These are phyloP conservation scores for Nicotiana obtusifolia DNA, from an alignment of 257 asterid genomes.

Conservation along the genomic window DNA sequence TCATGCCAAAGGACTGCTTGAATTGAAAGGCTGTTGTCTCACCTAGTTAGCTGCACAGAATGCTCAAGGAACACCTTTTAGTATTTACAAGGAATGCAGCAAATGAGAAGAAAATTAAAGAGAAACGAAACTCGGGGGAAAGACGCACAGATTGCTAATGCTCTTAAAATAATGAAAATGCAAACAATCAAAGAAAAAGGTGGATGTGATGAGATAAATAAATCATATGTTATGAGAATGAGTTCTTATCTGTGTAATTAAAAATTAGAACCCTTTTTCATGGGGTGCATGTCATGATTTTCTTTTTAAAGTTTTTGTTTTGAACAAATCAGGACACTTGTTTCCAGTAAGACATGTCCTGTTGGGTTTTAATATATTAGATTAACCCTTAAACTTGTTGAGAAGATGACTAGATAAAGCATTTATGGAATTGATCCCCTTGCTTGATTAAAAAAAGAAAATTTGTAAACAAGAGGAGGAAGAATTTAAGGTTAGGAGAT, in stretches of 20 bases:
- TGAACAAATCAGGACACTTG: neutral
- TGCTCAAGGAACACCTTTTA: neutral
- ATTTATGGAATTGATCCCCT: neutral
- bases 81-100: neutral
- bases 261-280: conserved; percentile 3
- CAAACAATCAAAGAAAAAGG: neutral
- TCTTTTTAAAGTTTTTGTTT: neutral
- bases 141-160: neutral
- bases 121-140: neutral
- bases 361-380: neutral
- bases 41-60: neutral
- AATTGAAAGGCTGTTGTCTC: neutral
- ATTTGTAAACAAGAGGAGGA: neutral
- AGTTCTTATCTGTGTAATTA: neutral
- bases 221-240: neutral
- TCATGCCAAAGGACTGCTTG: neutral
- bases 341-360: neutral
- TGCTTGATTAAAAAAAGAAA: neutral
- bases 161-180: neutral
- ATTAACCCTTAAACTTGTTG: neutral
- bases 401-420: neutral
- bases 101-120: neutral
- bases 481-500: neutral
- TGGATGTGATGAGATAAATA: neutral
- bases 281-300: conserved; percentile 5